Evolutionary conservation across 2,329 filamentous ascomycete species (phyloP).

Genomic region (Ustilaginoidea virens): DNA sequence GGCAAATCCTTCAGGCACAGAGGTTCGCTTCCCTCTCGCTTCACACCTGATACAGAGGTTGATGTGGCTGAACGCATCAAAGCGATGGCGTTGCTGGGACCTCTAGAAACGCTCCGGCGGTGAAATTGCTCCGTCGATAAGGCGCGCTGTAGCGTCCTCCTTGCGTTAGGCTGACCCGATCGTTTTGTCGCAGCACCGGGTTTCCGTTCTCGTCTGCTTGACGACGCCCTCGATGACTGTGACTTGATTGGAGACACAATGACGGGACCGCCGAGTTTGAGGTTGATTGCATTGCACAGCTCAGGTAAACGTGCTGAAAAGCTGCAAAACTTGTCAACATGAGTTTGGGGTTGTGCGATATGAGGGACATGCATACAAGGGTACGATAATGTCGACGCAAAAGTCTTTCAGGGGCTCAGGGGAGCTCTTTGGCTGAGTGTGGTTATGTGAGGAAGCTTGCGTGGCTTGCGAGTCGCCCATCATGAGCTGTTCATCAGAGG

Average conservation of each 20-base stretch:
- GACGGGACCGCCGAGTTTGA: slow-evolving; percentile 59
- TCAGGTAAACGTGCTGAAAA: slow-evolving; percentile 64
- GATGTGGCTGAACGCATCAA: slow-evolving; percentile 56
- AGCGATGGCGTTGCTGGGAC: slow-evolving; percentile 41
- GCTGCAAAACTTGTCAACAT: slow-evolving; percentile 27
- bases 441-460: slow-evolving; percentile 16
- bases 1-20: slow-evolving; percentile 32
- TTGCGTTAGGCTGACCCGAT: slow-evolving; percentile 21
- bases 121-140: slow-evolving; percentile 42
- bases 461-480: slow-evolving; percentile 31
- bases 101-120: slow-evolving; percentile 38
- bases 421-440: slow-evolving; percentile 24
- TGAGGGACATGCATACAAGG: slow-evolving; percentile 43
- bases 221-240: slow-evolving; percentile 28
- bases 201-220: slow-evolving; percentile 27
- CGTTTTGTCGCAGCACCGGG: slow-evolving; percentile 38
- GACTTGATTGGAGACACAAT: slow-evolving; percentile 39
- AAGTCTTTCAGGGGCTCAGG: slow-evolving; percentile 59
- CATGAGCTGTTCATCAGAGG: slow-evolving; percentile 39
- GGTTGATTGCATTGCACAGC: slow-evolving; percentile 53
- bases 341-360: not conserved
- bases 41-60: slow-evolving; percentile 42
- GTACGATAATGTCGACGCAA: slow-evolving; percentile 65
- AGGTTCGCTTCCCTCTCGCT: slow-evolving; percentile 52
- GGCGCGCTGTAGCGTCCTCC: slow-evolving; percentile 44